A percentile compares a stretch with the other conserved stretches of the same genome.
Evolutionary conservation across 805 yeast species (phyloP).

Genomic region (Cyberlindnera mycetangii): DNA sequence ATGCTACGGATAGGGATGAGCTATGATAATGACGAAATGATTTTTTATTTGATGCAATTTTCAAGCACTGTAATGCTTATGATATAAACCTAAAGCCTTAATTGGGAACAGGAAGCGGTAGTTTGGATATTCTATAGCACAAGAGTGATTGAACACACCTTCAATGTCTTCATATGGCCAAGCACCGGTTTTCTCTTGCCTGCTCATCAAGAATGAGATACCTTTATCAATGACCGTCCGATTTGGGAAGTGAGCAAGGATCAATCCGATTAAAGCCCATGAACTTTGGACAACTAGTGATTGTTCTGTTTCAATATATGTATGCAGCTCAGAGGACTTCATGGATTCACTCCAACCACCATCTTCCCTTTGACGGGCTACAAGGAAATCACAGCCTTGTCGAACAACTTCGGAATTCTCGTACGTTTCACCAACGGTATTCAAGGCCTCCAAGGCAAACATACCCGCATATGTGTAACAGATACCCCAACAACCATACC

Average conservation of each 20-base stretch:
- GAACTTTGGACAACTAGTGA: slow-evolving; percentile 86
- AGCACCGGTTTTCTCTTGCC: slow-evolving; percentile 76
- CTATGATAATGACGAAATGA: background rate
- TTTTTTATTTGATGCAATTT: background rate
- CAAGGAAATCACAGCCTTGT: slow-evolving; percentile 83
- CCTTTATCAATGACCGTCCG: slow-evolving; percentile 60
- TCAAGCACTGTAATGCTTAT: slow-evolving; percentile 8
- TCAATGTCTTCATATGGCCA: slow-evolving; percentile 84
- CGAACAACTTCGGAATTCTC: slow-evolving; percentile 57
- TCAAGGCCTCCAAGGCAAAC: slow-evolving; percentile 95
- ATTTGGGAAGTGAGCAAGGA: slow-evolving; percentile 80
- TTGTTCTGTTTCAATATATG: slow-evolving; percentile 61
- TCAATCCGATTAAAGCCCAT: slow-evolving; percentile 84
- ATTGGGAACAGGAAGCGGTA: slow-evolving; percentile 87
- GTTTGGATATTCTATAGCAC: slow-evolving; percentile 95
- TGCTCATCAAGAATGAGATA: slow-evolving; percentile 53
- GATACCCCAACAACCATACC: slow-evolving; percentile 99
- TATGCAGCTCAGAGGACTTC: slow-evolving; percentile 79
- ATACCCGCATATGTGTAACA: slow-evolving; percentile 94
- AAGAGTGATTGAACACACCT: slow-evolving; percentile 93
- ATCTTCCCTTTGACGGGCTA: slow-evolving; percentile 69
- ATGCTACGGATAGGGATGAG: background rate
- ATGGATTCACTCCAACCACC: slow-evolving; percentile 99
- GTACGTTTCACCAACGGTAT: slow-evolving; percentile 64
- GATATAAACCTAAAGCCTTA: slow-evolving; percentile 84